A percentile compares a stretch with the other conserved stretches of the same genome.
Conservation (phyloP, 345 rosid genomes). For the Ceriops zippeliana region DNA sequence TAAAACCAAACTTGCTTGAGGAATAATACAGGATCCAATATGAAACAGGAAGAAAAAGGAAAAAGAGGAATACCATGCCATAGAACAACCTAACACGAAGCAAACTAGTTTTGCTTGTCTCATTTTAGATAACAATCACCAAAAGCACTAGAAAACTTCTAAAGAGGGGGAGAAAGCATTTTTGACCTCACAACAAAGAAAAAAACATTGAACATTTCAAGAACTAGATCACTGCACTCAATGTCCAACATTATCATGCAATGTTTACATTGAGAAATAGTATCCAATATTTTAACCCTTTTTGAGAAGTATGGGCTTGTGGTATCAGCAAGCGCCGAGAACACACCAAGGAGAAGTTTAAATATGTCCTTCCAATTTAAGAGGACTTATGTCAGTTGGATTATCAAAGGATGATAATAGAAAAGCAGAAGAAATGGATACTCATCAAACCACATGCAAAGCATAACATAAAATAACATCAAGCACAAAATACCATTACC, state of each 20-base stretch:
- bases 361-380: conserved; percentile 58
- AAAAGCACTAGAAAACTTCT: not conserved
- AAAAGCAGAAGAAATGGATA: not conserved
- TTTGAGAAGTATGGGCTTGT: conserved; percentile 64
- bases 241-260: conserved; percentile 75
- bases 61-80: not conserved
- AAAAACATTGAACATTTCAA: conserved; percentile 59
- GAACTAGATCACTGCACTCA: conserved; percentile 59
- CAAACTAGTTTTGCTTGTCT: not conserved
- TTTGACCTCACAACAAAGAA: conserved; percentile 53
- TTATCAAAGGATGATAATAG: not conserved
- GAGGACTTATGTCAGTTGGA: conserved; percentile 7
- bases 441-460: conserved; percentile 18
- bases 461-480: conserved; percentile 41
- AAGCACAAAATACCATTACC: conserved; percentile 36
- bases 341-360: conserved; percentile 52
- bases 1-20: not conserved
- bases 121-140: not conserved
- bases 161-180: conserved; percentile 9
- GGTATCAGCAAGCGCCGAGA: conserved; percentile 64
- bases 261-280: conserved; percentile 63
- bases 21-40: not conserved
- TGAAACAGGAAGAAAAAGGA: not conserved
- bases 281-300: conserved; percentile 83
- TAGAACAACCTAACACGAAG: not conserved